A percentile compares a stretch with the other conserved stretches of the same genome.
Evolutionary conservation across 495 filamentous ascomycete genomes (phyloP).

Genomic region (Aspergillus nanangensis): DNA sequence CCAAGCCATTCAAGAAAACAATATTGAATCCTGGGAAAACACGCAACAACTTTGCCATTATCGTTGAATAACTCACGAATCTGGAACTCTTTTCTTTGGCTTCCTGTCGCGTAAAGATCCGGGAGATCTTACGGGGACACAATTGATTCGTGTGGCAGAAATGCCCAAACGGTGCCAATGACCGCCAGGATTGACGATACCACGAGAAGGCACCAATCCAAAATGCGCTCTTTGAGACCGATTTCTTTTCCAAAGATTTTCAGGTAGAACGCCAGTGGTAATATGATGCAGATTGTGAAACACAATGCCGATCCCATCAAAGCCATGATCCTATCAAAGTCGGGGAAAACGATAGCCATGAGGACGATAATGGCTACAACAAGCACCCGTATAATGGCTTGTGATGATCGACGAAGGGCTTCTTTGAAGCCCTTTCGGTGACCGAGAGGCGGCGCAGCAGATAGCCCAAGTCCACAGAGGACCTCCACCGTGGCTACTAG

Average conservation of each 20-base stretch:
- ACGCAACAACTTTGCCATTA: slow-evolving; percentile 87
- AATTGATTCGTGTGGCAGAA: slow-evolving; percentile 67
- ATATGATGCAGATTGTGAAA: slow-evolving; percentile 89
- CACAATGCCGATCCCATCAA: slow-evolving; percentile 88
- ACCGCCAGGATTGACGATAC: slow-evolving; percentile 64
- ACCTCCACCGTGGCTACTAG: slow-evolving; percentile 83
- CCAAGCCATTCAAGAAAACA: slow-evolving; percentile 57
- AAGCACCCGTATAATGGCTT: slow-evolving; percentile 54
- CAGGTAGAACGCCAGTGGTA: slow-evolving; percentile 85
- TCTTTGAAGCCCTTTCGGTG: slow-evolving; percentile 49
- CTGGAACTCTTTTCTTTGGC: too few species aligned
- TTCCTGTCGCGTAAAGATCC: slow-evolving; percentile 15
- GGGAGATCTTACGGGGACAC: not conserved
- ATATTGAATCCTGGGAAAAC: slow-evolving; percentile 67
- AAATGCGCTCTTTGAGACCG: slow-evolving; percentile 52
- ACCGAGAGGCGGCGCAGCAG: slow-evolving; percentile 16
- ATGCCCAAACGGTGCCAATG: slow-evolving; percentile 82
- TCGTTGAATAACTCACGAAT: slow-evolving; percentile 44
- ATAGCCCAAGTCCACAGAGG: slow-evolving; percentile 60
- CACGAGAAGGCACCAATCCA: slow-evolving; percentile 67
- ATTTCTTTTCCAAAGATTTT: slow-evolving; percentile 89
- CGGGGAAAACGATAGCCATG: slow-evolving; percentile 75
- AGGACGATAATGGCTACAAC: slow-evolving; percentile 57
- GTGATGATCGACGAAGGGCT: slow-evolving; percentile 55
- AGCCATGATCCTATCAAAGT: slow-evolving; percentile 91